Evolutionary conservation across 129 eudicot species (phyloP).

Genomic region (Flaveria ramosissima): DNA sequence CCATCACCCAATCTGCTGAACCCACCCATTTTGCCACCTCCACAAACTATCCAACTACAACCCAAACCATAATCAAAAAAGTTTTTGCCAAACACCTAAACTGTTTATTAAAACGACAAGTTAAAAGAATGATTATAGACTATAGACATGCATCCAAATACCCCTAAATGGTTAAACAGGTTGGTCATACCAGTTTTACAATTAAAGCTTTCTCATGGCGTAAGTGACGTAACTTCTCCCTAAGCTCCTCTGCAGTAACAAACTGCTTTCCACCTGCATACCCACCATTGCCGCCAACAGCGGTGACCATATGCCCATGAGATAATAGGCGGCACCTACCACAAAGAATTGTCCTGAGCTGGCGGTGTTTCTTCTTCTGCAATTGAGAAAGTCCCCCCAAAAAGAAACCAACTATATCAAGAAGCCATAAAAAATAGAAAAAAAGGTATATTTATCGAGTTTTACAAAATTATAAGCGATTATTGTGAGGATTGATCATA

Average conservation of each 20-base stretch:
- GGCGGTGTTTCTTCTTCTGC: conserved; percentile 96
- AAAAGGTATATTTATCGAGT: not conserved
- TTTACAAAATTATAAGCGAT: conserved; percentile 1
- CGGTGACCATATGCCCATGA: conserved; percentile 97
- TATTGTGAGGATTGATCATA: conserved; percentile 2
- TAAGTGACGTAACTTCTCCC: conserved; percentile 86
- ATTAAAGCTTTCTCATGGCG: conserved; percentile 82
- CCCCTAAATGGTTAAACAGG: conserved; percentile 6
- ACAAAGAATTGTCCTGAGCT: conserved; percentile 76
- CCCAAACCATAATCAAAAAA: not conserved
- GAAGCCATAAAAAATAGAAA: not conserved
- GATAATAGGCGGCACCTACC: conserved; percentile 91
- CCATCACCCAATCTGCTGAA: not conserved
- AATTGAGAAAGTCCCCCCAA: conserved; percentile 21
- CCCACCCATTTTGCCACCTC: not conserved
- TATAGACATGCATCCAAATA: conserved; percentile 1
- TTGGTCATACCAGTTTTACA: conserved; percentile 78
- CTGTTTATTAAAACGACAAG: not conserved
- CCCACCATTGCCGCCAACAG: conserved; percentile 99
- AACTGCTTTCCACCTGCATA: conserved; percentile 95
- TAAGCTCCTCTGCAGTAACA: conserved; percentile 96
- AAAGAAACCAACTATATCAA: conserved; percentile 18
- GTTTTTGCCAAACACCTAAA: not conserved
- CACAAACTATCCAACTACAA: not conserved
- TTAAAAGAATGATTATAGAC: not conserved